Conservation (phyloP, 768 basidiomycete genomes). For the Dictyophora rubrovolvata region DNA sequence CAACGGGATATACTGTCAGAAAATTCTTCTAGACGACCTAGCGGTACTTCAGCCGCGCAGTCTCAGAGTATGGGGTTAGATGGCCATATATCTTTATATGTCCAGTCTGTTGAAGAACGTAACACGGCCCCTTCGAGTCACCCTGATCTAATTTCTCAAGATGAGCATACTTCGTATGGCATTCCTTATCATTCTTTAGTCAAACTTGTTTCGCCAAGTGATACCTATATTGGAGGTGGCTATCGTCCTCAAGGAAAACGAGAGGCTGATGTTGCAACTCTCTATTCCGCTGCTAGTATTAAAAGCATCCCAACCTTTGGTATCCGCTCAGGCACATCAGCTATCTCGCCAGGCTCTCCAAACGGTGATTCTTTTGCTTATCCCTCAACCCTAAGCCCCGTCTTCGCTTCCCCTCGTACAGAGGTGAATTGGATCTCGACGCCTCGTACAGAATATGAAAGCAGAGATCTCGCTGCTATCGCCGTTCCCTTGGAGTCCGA, state of each 20-base stretch:
- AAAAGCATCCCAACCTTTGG: slow-evolving; percentile 49
- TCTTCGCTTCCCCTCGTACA: background rate
- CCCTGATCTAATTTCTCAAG: slow-evolving; percentile 14
- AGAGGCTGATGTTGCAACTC: slow-evolving; percentile 74
- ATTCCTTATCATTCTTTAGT: slow-evolving; percentile 67
- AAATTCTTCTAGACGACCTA: background rate
- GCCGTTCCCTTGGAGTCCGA: slow-evolving; percentile 41
- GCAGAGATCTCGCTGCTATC: slow-evolving; percentile 72
- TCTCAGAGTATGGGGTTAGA: background rate
- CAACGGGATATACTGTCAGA: slow-evolving; percentile 16
- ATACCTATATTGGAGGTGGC: slow-evolving; percentile 22
- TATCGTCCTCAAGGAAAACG: slow-evolving; percentile 14
- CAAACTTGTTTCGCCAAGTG: slow-evolving; percentile 56
- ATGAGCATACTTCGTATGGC: slow-evolving; percentile 33
- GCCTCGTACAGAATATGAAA: slow-evolving; percentile 45
- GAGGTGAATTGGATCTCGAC: slow-evolving; percentile 16
- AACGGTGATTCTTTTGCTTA: background rate
- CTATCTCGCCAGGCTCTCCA: slow-evolving; percentile 9
- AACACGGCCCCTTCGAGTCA: background rate
- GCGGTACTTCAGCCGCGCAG: slow-evolving; percentile 2
- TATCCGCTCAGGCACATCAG: slow-evolving; percentile 24
- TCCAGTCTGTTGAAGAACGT: background rate
- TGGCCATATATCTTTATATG: background rate
- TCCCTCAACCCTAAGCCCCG: slow-evolving; percentile 1
- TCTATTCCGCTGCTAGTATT: slow-evolving; percentile 79